Evolutionary conservation across 306 rosid species (phyloP), one percentile per base, ranked within the genome.

Genomic region (Arachis hypogaea): DNA sequence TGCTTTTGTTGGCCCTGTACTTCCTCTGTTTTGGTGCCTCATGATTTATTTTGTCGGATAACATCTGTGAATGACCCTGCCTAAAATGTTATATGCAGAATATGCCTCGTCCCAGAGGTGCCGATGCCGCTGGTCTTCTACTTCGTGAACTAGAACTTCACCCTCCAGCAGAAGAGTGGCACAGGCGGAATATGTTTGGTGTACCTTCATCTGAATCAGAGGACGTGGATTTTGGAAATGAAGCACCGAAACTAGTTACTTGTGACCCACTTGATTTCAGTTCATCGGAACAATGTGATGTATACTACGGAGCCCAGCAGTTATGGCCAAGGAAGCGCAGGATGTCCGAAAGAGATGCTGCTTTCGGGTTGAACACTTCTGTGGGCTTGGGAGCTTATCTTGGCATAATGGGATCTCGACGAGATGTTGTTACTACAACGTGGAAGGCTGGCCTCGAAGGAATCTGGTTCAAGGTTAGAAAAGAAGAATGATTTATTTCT

Each of bases 101-200:
- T 82, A 94, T 94, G 99, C 99, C 99, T 62, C 92, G 99, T 79
- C 99, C 99, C 64, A 92, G 99, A 88, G 99, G 99, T 77, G 98
- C 98, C 42, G 99, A 94, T 85, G 99, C 99, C 75, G 97, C 99
- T 84, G 99, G 99, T 77, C 88, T 94, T 68, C 86, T 94, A 71
- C 91, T 94, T 73, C 90, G 99, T 3, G 99, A 94, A 73, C 88
- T 94, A 74, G 99, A 94, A 80, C 97, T 94, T 57, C 98, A 94
- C 72, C 99, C 99, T 65, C 99, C 99, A 28, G 91, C 99, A 10
- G 99, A 94, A 83, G 99, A 94, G 86, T 94, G 99, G 99, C 95
- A 94, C 71, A 83, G 98, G 57, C 85, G 97, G 71, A 94, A 94
- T 79, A 94, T 94, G 99, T 92, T 85, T 75, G 98, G 99, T 29